Evolutionary conservation across 2,329 filamentous ascomycete species (phyloP).

Genomic region (Aspergillus transmontanensis): DNA sequence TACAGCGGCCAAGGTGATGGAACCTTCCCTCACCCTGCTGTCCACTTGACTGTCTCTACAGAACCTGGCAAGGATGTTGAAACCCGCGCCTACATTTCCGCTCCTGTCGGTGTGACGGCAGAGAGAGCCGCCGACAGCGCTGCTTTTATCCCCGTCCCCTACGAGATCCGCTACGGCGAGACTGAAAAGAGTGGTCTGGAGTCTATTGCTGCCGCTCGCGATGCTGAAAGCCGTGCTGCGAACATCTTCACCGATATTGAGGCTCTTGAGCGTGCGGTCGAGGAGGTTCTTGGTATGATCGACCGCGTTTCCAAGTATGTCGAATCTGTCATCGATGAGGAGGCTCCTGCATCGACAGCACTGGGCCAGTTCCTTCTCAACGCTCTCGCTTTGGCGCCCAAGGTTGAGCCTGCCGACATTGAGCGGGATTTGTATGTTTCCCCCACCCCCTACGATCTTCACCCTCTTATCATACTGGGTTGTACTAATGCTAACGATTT

Average conservation of each 20-base stretch:
- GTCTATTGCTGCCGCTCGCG: slow-evolving; percentile 79
- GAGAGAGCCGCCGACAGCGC: slow-evolving; percentile 95
- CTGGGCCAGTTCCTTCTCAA: slow-evolving; percentile 95
- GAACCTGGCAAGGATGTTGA: slow-evolving; percentile 86
- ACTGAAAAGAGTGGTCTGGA: slow-evolving; percentile 77
- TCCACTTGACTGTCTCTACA: slow-evolving; percentile 93
- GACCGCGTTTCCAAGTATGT: slow-evolving; percentile 92
- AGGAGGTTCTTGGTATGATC: slow-evolving; percentile 85
- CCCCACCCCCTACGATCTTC: slow-evolving; percentile 1
- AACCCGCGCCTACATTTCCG: slow-evolving; percentile 90
- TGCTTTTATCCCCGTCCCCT: slow-evolving; percentile 94
- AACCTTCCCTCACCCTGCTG: slow-evolving; percentile 94
- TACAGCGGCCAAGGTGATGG: slow-evolving; percentile 96
- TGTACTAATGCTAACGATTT: slow-evolving; percentile 29
- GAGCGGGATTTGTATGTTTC: slow-evolving; percentile 82
- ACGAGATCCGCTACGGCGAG: slow-evolving; percentile 89
- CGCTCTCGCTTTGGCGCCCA: slow-evolving; percentile 87
- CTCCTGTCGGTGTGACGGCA: slow-evolving; percentile 89
- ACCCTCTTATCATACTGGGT: slow-evolving; percentile 10
- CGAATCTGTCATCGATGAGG: slow-evolving; percentile 83
- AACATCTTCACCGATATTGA: slow-evolving; percentile 86
- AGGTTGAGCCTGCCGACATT: slow-evolving; percentile 87
- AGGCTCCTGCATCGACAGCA: slow-evolving; percentile 84
- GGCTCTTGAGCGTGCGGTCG: slow-evolving; percentile 78
- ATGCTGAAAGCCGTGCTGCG: slow-evolving; percentile 72